Percentiles rank a stretch among this genome's conserved stretches.
phyloP scores from a whole-genome alignment of 106 monocot species.

The Apostasia shenzhenica region DNA sequence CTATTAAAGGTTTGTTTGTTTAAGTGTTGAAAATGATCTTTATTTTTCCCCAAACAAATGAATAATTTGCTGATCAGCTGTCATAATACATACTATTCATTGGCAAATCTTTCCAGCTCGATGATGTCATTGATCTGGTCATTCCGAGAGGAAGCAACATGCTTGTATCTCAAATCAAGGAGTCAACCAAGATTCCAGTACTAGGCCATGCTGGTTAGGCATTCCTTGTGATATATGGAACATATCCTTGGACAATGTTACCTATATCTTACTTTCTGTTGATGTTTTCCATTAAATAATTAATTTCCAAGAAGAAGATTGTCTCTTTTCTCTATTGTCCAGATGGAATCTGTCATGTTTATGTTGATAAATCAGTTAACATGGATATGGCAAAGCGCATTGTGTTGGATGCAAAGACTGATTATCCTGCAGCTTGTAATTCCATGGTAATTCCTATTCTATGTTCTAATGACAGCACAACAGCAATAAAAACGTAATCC shows the following conservation, averaged over 20 bases:
- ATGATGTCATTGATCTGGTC: constrained; percentile 97
- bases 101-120: constrained; percentile 45
- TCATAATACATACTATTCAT: neutral
- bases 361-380: constrained; percentile 83
- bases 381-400: constrained; percentile 75
- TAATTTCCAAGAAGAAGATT: neutral
- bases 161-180: constrained; percentile 82
- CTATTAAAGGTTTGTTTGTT: constrained; percentile 68
- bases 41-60: neutral
- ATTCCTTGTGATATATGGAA: no score
- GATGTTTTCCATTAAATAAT: neutral
- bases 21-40: neutral
- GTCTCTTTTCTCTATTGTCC: constrained; percentile 4
- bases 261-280: neutral
- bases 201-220: constrained; percentile 82
- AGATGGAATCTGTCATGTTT: constrained; percentile 98
- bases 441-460: constrained; percentile 59
- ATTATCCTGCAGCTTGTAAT: constrained; percentile 97
- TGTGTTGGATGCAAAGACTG: constrained; percentile 82
- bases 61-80: no score
- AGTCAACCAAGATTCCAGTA: constrained; percentile 86
- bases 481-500: no score
- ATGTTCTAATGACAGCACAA: neutral
- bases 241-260: neutral
- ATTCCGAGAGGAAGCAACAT: constrained; percentile 91